These are phyloP conservation scores for Hirsutella minnesotensis DNA, from an alignment of 2,329 filamentous ascomycete genomes.

Conservation along the genomic window DNA sequence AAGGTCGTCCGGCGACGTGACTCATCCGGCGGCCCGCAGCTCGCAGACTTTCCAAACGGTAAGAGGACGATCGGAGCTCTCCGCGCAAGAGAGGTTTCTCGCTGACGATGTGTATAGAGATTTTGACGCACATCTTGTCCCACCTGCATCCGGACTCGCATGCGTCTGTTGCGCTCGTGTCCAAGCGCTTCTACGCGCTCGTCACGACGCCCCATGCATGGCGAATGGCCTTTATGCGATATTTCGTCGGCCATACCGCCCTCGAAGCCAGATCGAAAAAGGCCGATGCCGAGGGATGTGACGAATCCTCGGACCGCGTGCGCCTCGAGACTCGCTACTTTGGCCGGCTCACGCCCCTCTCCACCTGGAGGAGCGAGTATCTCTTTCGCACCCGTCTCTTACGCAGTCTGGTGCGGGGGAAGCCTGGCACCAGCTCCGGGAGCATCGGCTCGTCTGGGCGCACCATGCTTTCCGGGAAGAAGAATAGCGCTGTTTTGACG, in stretches of 20 bases:
- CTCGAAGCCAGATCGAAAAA: slow-evolving; percentile 16
- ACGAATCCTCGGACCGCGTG: slow-evolving; percentile 40
- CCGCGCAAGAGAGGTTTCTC: not conserved
- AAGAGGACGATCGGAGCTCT: slow-evolving; percentile 12
- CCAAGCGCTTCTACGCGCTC: slow-evolving; percentile 72
- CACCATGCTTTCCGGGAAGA: slow-evolving; percentile 44
- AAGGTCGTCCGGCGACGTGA: slow-evolving; percentile 39
- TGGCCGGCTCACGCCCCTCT: slow-evolving; percentile 65
- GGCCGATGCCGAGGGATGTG: slow-evolving; percentile 26
- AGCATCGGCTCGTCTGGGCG: slow-evolving; percentile 40
- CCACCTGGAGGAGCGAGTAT: slow-evolving; percentile 96
- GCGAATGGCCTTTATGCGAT: slow-evolving; percentile 84
- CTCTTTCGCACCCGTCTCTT: slow-evolving; percentile 76
- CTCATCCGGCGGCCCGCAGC: slow-evolving; percentile 27
- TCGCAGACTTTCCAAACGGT: slow-evolving; percentile 72
- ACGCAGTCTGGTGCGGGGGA: slow-evolving; percentile 70
- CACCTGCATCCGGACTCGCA: slow-evolving; percentile 81
- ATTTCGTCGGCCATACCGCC: slow-evolving; percentile 62
- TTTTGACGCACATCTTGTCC: slow-evolving; percentile 82
- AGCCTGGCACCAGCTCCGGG: slow-evolving; percentile 49
- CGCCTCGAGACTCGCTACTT: slow-evolving; percentile 70
- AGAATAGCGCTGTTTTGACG: slow-evolving; percentile 62
- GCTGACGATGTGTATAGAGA: slow-evolving; percentile 46
- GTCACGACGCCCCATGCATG: slow-evolving; percentile 89
- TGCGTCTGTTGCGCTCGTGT: slow-evolving; percentile 72